Evolutionary conservation across 176 grass and related monocot species (phyloP).

Genomic region (Rhipidocladum racemiflorum): DNA sequence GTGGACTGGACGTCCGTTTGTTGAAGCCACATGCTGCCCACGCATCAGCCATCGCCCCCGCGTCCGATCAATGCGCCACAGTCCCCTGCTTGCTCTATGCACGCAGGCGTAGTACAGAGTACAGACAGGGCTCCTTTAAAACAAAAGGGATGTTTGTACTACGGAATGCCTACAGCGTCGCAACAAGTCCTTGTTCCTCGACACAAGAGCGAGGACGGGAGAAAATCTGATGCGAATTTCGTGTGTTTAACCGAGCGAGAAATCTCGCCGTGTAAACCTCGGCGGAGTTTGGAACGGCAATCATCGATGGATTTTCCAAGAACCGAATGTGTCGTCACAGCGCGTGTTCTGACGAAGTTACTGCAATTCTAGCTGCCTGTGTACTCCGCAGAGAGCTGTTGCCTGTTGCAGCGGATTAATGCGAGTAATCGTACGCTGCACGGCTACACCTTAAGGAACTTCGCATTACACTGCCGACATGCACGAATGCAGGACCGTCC

Average conservation of each 20-base stretch:
- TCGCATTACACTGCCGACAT: not conserved
- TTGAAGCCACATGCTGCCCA: not conserved
- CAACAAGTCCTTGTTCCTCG: not conserved
- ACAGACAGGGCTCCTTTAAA: not conserved
- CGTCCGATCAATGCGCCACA: not conserved
- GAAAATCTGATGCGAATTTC: not conserved
- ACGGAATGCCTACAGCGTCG: not conserved
- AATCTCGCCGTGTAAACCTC: not conserved
- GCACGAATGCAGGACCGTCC: not conserved
- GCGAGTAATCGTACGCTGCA: not conserved
- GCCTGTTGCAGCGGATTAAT: not conserved
- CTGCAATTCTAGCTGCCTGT: not conserved
- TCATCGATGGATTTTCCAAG: not conserved
- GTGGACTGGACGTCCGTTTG: slow-evolving; percentile 20
- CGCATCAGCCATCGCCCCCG: not conserved
- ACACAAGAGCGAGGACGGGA: not conserved
- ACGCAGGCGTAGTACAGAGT: not conserved
- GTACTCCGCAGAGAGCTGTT: not conserved
- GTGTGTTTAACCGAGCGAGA: not conserved
- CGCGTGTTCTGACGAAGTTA: not conserved
- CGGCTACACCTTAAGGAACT: not conserved
- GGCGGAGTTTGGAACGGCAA: not conserved
- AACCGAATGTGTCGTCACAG: not conserved
- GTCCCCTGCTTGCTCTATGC: not conserved
- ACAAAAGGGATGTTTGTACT: not conserved